phyloP scores from a whole-genome alignment of 202 grass and related monocot species.

The Panicum hallii region DNA sequence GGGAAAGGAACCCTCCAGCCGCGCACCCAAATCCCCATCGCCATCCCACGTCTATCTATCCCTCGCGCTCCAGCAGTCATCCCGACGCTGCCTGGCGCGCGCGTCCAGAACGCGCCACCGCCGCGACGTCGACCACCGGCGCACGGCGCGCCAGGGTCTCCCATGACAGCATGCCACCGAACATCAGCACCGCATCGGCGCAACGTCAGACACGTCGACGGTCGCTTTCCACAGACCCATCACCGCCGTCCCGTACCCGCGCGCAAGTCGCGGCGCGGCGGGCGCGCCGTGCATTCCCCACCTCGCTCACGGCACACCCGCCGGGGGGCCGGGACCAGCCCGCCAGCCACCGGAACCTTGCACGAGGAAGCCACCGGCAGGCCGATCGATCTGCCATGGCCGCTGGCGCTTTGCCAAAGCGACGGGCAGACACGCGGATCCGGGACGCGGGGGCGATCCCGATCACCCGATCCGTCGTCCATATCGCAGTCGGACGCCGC shows the following conservation, averaged over 20 bases:
- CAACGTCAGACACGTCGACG: constrained; percentile 10
- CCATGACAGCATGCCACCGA: not conserved
- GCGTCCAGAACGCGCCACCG: constrained; percentile 12
- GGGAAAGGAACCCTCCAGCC: constrained; percentile 39
- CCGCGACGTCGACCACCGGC: constrained; percentile 38
- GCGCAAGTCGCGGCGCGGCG: constrained; percentile 7
- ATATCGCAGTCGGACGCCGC: constrained; percentile 42
- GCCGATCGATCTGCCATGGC: not conserved
- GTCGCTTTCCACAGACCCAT: constrained; percentile 30
- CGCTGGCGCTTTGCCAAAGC: not conserved
- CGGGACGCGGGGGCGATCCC: not conserved
- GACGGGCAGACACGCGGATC: not conserved
- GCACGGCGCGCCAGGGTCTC: not conserved
- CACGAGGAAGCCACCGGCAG: not conserved
- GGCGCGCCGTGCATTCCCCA: constrained; percentile 14
- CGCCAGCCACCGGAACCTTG: constrained; percentile 29
- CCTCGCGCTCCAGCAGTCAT: not conserved
- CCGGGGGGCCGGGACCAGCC: not conserved
- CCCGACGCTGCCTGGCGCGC: not conserved
- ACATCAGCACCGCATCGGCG: constrained; percentile 39
- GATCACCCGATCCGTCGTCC: constrained; percentile 4
- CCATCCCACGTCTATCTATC: not conserved
- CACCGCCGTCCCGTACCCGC: not conserved
- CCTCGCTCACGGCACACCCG: no score
- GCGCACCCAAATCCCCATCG: constrained; percentile 29